Base-by-base conservation (phyloP, 805 yeast species). In the Yamadazyma tumulicola region DNA sequence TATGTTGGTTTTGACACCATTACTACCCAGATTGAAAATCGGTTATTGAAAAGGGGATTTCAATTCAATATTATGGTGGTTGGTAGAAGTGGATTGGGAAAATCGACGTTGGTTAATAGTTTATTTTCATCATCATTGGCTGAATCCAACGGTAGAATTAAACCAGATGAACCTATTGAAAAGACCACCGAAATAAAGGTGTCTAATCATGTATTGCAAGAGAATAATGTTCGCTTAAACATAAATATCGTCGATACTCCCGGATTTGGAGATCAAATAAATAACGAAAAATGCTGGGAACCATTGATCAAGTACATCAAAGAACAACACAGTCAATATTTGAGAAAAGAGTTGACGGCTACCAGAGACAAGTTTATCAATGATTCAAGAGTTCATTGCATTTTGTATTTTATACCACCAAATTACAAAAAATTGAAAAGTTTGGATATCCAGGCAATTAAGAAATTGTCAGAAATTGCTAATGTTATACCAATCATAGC, bases 1-100 rank as follows among this genome's bases (percentile, higher is more conserved):
- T 89, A 89, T 59, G 97, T 93, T 45, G 98, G 98, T 29, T 91
- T 93, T 58, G 97, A 93, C 64, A 82, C 97, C 43, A 91, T 93
- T 63, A 91, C 97, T 32, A 75, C 83, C 23, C 98, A 93, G 65
- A 93, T 93, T 54, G 97, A 93, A 62, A 87, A 82, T 59, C 78
- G 96, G 48, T 69, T 93, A 49, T 71, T 93, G 60, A 89, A 87
- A 61, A 75, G 89, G 50, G 98, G 98, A 3, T 93, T 93, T 64
- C 91, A 87, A 56, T 84, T 93, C 64, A 93, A 93, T 56, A 65
- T 93, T 31, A 88, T 93, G 93, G 82, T 85, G 32, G 97, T 91
- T 31, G 98, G 94, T 33, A 52, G 64, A 45, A 83, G 95, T 7
- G 98, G 98, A 2, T 74, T 93, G 49, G 98, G 98, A 39, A 93